These are phyloP conservation scores for Melanopsichium pennsylvanicum DNA, from an alignment of 1,284 basidiomycete species.

Conservation along the genomic window DNA sequence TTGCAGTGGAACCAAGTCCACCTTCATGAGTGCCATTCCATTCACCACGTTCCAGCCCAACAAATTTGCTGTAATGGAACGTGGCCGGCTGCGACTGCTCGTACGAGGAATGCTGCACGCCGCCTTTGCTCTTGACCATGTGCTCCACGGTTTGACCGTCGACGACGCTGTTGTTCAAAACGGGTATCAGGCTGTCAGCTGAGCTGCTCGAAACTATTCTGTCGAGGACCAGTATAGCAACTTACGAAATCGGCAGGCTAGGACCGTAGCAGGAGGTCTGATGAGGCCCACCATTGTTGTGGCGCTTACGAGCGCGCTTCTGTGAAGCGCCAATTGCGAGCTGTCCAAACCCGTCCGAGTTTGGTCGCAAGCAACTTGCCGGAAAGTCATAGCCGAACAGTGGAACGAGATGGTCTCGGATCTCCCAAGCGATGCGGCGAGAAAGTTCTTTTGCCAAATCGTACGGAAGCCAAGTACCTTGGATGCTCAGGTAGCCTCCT, in stretches of 20 bases:
- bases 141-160: constrained; percentile 27
- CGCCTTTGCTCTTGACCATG: not conserved
- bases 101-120: not conserved
- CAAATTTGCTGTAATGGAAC: constrained; percentile 26
- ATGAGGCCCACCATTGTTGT: constrained; percentile 38
- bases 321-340: constrained; percentile 38
- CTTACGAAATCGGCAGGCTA: constrained; percentile 34
- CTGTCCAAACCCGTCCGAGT: constrained; percentile 48
- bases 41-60: constrained; percentile 8
- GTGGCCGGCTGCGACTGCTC: constrained; percentile 5
- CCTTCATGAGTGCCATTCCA: constrained; percentile 14
- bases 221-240: not conserved
- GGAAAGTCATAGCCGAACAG: constrained; percentile 50
- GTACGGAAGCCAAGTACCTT: constrained; percentile 50
- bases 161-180: constrained; percentile 2
- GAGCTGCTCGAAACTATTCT: too few species aligned
- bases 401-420: constrained; percentile 45
- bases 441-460: constrained; percentile 46
- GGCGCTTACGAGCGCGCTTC: constrained; percentile 37
- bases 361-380: constrained; percentile 34
- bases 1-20: not conserved
- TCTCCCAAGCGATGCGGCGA: constrained; percentile 46
- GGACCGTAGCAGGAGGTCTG: constrained; percentile 48
- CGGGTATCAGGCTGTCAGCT: too few species aligned
- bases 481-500: constrained; percentile 53